Base-by-base conservation (phyloP, 2,329 filamentous ascomycete species). In the Zymoseptoria brevis region DNA sequence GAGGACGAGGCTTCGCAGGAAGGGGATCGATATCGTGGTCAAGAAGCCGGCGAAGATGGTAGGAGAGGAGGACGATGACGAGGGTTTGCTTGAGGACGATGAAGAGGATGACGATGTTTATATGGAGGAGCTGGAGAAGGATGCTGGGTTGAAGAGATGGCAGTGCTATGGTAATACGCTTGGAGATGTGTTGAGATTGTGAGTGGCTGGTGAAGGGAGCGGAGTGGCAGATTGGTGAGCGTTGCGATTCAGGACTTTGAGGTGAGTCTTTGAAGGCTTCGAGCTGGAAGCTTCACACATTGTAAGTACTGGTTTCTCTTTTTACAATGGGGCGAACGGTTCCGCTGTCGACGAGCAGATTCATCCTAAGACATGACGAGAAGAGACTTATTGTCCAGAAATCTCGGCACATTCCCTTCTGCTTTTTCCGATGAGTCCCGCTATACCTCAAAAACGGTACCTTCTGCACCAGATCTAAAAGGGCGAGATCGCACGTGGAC, bases 91-190 rank as follows among this genome's bases (percentile, higher is more conserved):
- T 9, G 55, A 62, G 11, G 19, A 54, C 2, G 55, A 57, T 8
- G 58, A 61, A 9, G 56, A 53, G 3, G 55, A 59, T 19, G 56
- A 62, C 13, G 57, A 62, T 6, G 50, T 58, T 7, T 26, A 56
- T 16, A 35, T 9, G 50, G 22, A 22, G 7, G 26, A 13, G 19
- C 24, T 64, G 50, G 54, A 65, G 50, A 56, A 19, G 8, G 49
- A 30, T 5, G 53, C 63, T n/a, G 57, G 55, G 3, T n/a, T 63
- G 9, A 54, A 56, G 30, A 63, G 58, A 57, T 62, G 57, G 16
- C 59, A 63, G 13, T 67, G 64, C 49, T 57, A 63, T 50, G 65
- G 65, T 7, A 61, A 59, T 22, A 58, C 61, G 24, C 41, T 67
- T 21, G 62, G 61, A 5, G 54, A 57, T 21, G 54, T 64, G 9